phyloP scores from a whole-genome alignment of 2,329 filamentous ascomycete species.

The Ceratocystis colombiana region DNA sequence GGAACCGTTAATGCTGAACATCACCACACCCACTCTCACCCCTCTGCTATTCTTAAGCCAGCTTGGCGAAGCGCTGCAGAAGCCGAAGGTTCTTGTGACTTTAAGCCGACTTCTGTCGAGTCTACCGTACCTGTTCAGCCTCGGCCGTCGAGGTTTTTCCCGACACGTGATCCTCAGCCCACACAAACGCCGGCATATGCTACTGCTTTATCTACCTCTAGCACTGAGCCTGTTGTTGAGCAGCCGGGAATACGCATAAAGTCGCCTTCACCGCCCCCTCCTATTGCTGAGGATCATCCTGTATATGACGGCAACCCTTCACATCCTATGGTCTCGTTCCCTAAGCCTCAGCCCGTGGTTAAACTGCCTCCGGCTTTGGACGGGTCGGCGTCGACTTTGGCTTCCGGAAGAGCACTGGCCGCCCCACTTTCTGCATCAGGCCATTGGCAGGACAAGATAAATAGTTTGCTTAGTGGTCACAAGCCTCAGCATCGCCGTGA shows the following conservation, averaged over 20 bases:
- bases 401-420: neutral
- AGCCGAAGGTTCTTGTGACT: neutral
- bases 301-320: slow-evolving; percentile 57
- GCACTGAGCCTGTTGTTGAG: slow-evolving; percentile 24
- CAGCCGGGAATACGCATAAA: slow-evolving; percentile 37
- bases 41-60: slow-evolving; percentile 21
- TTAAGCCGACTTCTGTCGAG: neutral
- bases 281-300: slow-evolving; percentile 59
- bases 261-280: slow-evolving; percentile 62
- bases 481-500: slow-evolving; percentile 18
- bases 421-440: slow-evolving; percentile 8
- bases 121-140: slow-evolving; percentile 35
- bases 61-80: slow-evolving; percentile 21
- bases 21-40: neutral
- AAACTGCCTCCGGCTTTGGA: slow-evolving; percentile 57
- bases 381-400: neutral
- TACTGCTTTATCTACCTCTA: neutral
- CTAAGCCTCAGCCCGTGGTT: slow-evolving; percentile 63
- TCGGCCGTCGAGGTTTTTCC: slow-evolving; percentile 53
- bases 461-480: slow-evolving; percentile 59
- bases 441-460: slow-evolving; percentile 72
- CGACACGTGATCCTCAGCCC: slow-evolving; percentile 41
- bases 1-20: neutral
- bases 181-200: slow-evolving; percentile 30
- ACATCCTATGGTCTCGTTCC: slow-evolving; percentile 60